Percentiles rank a stretch among this genome's conserved stretches.
Conservation (phyloP, 2,329 filamentous ascomycete species). For the Apiospora hydei region DNA sequence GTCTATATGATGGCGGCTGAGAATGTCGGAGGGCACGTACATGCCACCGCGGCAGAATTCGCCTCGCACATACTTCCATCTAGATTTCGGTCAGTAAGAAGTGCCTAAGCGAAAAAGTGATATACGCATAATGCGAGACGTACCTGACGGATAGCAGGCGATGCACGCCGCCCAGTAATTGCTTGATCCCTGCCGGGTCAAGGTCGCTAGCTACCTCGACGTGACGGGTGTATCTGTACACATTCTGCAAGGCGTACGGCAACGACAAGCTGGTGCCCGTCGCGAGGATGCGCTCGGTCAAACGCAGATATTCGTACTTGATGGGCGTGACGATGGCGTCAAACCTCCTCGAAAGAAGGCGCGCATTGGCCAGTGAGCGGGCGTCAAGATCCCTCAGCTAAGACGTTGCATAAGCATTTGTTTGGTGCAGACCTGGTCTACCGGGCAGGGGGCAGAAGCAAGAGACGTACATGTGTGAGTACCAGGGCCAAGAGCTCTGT, state of each 20-base stretch:
- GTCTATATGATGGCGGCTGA: slow-evolving; percentile 42
- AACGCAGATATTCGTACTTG: slow-evolving; percentile 46
- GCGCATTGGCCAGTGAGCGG: slow-evolving; percentile 43
- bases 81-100: slow-evolving; percentile 30
- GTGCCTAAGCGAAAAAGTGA: not conserved
- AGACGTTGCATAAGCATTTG: not conserved
- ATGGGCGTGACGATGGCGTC: slow-evolving; percentile 52
- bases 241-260: slow-evolving; percentile 43
- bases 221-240: slow-evolving; percentile 49
- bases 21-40: slow-evolving; percentile 50
- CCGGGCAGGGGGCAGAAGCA: not conserved
- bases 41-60: slow-evolving; percentile 37
- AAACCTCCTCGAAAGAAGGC: slow-evolving; percentile 49
- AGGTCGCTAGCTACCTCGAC: slow-evolving; percentile 50
- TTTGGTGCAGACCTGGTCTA: not conserved
- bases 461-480: slow-evolving; percentile 47
- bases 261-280: slow-evolving; percentile 43
- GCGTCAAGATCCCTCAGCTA: slow-evolving; percentile 50
- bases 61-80: slow-evolving; percentile 49
- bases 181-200: slow-evolving; percentile 45
- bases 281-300: slow-evolving; percentile 48
- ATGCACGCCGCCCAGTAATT: slow-evolving; percentile 45
- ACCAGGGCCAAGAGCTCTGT: slow-evolving; percentile 53
- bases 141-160: slow-evolving; percentile 51
- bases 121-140: slow-evolving; percentile 3